Base-by-base conservation (phyloP, 345 rosid genomes). In the Arabis hirsuta region DNA sequence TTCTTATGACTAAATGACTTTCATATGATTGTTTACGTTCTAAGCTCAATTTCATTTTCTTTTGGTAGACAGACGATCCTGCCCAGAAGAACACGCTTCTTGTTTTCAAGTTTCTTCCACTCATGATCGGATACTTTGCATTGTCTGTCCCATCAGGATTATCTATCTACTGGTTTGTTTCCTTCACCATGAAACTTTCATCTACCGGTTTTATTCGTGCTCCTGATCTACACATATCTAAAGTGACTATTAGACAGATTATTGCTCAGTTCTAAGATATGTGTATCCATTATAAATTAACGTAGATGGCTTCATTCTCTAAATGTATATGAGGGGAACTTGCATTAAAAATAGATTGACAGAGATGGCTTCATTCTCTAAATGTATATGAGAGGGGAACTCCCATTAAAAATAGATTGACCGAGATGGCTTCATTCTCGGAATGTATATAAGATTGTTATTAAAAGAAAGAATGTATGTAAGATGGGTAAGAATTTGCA, bases 131-230 rank as follows among this genome's bases (percentile, higher is more conserved):
- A 12, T 95, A 95, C 86, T 95, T 95, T 78, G 81, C 99, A 41
- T 85, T 91, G 81, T 95, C 99, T 13, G 99, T 95, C n/a, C 99
- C 99, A 39, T 91, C 99, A 2, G 99, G 99, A 73, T 80, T 95
- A 78, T 88, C 97, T 38, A 84, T 95, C 48, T 95, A 91, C 84
- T 95, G 99, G 99, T 95, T 74, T 5, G 99, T 90, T 81, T 69
- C 82, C 76, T 45, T 50, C 71, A 55, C 47, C 47, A 27, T 14
- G 4, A 66, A 70, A 44, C 38, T 20, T 11, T 50, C 61, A 31
- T 58, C 29, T 34, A 29, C 14, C 7, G 24, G 12, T 41, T n/a
- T 2, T 12, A 20, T 14, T 47, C 13, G 45, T 46, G 2, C 1
- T 6, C 9, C 38, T 34, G 38, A 34, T 43, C 22, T 53, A 34